Evolutionary conservation across 1,284 basidiomycete species (phyloP).

Genomic region (Puccinia polysora): DNA sequence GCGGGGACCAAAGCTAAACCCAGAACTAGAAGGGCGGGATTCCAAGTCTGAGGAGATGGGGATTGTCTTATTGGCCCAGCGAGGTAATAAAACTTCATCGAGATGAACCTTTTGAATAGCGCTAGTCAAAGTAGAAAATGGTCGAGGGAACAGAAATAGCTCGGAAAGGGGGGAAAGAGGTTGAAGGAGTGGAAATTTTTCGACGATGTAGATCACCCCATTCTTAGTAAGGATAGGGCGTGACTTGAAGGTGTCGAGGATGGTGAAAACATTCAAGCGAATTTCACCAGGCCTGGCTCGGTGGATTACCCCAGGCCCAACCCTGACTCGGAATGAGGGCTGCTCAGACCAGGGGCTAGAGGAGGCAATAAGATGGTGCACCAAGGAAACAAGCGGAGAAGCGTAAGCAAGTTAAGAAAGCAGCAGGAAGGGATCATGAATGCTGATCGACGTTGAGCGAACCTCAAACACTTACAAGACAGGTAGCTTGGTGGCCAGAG

Average conservation of each 20-base stretch:
- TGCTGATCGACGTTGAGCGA: neutral
- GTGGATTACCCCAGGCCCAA: conserved; percentile 7
- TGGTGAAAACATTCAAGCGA: conserved; percentile 17
- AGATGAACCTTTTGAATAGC: conserved; percentile 49
- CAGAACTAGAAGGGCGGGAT: conserved; percentile 2
- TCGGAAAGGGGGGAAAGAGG: conserved; percentile 49
- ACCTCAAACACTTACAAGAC: neutral
- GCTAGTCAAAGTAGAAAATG: conserved; percentile 48
- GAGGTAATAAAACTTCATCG: conserved; percentile 45
- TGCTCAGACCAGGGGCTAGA: neutral
- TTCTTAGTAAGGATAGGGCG: conserved; percentile 50
- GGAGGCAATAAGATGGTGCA: neutral
- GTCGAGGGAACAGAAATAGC: conserved; percentile 48
- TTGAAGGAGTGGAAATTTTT: conserved; percentile 47
- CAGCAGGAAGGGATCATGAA: neutral
- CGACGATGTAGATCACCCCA: conserved; percentile 46
- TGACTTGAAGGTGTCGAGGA: neutral
- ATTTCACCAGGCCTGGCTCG: neutral
- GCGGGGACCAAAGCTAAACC: conserved; percentile 36
- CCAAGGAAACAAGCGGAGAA: neutral
- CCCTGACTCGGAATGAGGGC: conserved; percentile 16
- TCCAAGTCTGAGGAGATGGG: conserved; percentile 15
- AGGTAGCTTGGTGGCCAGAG: neutral
- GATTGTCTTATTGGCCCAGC: conserved; percentile 42
- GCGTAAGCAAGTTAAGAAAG: neutral